Base-by-base conservation (phyloP, 768 basidiomycete genomes). In the Suillus plorans region DNA sequence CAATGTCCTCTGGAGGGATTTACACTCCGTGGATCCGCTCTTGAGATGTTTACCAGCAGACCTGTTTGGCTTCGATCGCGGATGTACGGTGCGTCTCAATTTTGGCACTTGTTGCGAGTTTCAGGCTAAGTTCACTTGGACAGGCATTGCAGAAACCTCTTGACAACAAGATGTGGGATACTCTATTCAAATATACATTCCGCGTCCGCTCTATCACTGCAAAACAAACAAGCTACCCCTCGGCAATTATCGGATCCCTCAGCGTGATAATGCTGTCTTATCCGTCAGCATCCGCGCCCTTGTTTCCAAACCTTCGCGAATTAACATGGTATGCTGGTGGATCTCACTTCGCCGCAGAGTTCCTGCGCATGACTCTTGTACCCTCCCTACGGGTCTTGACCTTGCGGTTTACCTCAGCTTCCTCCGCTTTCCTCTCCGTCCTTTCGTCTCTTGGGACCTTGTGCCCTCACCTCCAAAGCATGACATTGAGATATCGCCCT, bases 251-350 rank as follows among this genome's bases (percentile, higher is more conserved):
- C 12, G 47, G 22, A 22, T 13, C n/a, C n/a, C 47, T 49, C 34
- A 64, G 49, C 16, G 64, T 67, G 22, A 45, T 62, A 4, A 69
- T 41, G 57, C 66, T 73, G 60, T 63, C 66, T 20, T 53, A 53
- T 45, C 69, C 65, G 2, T 73, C 71, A 4, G 56, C 66, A 13
- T 34, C 53, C 4, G 20, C 8, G 20, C 8, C 44, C 4, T 69
- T 73, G 58, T 73, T 74, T 34, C 69, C 73, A 0, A 73, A 70
- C 57, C 31, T 73, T 22, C 65, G 31, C 1, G 63, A 66, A 37
- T 31, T 73, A 22, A 66, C 63, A 12, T 73, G 72, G 73, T 74
- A 69, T 49, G 73, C 72, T 10, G 58, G 62, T 39, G 61, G 68
- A 25, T 69, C 70, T 61, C 36, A 63, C 1, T 45, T 61, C 34